Evolutionary conservation across 345 rosid species (phyloP), one percentile per base, ranked within the genome.

Genomic region (Gossypium raimondii): DNA sequence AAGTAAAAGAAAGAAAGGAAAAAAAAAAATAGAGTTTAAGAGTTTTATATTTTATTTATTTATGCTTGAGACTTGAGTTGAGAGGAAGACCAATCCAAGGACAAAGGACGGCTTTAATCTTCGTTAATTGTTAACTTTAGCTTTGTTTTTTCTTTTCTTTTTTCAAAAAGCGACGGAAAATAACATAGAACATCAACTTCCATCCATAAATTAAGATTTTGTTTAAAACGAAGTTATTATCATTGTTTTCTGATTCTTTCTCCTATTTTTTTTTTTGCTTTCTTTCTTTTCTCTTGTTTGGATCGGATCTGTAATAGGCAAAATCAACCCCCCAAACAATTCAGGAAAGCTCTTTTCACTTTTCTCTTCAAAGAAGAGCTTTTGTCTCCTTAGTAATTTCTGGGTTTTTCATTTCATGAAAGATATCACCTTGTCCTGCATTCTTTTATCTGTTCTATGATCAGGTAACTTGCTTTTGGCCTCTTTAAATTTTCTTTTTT

Each of bases 271-370:
- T 29, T 27, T 34, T 34, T 34, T 34, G 38, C 38, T 34, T 4
- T 4, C 38, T 34, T 34, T 45, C 12, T 5, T 45, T 79, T 51
- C 27, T 68, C 72, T 76, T 80, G 83, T 67, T 80, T 67, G 73
- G 89, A 85, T 90, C 89, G 80, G 92, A 89, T 89, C 89, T 81
- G 57, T 74, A 59, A 10, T 74, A 53, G 48, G 67, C 47, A 38
- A 25, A 59, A 76, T 34, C 41, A 34, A 34, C 41, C 62, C 65
- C 67, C 6, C 34, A 6, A 45, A 11, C 41, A 29, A 2, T 27
- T 29, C 3, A 34, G 43, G 44, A 76, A 82, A 81, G 85, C 77
- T 80, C 41, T 70, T 18, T 75, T 83, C 74, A 65, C 82, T 80
- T 65, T 81, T 68, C 72, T 52, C 58, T 53, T 34, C 56, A 22